Evolutionary conservation across 2,329 filamentous ascomycete species (phyloP).

Genomic region (Metarhizium robertsii): DNA sequence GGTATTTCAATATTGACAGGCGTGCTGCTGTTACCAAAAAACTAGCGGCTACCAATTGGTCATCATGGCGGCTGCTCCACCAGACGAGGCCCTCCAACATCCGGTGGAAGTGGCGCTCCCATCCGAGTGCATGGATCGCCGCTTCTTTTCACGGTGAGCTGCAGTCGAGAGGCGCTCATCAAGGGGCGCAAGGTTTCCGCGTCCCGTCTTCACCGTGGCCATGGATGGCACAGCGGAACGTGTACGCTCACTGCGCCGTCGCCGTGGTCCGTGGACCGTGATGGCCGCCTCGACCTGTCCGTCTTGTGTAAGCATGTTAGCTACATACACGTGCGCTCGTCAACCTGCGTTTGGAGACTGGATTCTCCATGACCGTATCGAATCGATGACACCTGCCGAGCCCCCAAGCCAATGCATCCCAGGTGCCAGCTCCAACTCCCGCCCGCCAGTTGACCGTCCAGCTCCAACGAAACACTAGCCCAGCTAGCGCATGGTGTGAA

Average conservation of each 20-base stretch:
- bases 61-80: not conserved
- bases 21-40: no score
- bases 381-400: not conserved
- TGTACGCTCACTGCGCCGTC: no score
- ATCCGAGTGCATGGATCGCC: not conserved
- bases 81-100: not conserved
- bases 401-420: no score
- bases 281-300: not conserved
- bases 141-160: not conserved
- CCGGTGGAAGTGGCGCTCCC: slow-evolving; percentile 3
- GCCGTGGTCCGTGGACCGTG: not conserved
- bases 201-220: no score
- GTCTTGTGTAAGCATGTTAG: no score
- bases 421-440: not conserved
- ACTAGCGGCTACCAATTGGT: no score
- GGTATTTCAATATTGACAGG: no score
- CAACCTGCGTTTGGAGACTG: no score
- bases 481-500: not conserved
- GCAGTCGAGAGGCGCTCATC: not conserved
- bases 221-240: no score
- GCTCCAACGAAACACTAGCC: not conserved
- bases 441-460: no score
- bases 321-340: no score
- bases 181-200: no score
- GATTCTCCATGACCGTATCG: not conserved